These are phyloP conservation scores for Tetrastigma voinierianum DNA, from an alignment of 164 flowering plant genomes.

Conservation along the genomic window DNA sequence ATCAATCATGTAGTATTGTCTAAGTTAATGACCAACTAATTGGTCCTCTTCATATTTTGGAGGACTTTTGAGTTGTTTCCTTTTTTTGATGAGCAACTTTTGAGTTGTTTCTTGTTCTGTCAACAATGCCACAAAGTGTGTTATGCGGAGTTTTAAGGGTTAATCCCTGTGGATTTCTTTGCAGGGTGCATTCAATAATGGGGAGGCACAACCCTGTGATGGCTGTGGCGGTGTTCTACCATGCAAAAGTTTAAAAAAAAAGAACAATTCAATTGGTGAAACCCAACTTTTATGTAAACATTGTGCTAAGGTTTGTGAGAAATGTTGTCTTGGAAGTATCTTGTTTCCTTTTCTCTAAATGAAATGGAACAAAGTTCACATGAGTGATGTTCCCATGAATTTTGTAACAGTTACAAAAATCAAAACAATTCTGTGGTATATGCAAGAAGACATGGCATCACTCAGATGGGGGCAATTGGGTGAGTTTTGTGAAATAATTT, in stretches of 20 bases:
- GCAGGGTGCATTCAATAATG: slow-evolving; percentile 38
- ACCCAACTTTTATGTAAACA: slow-evolving; percentile 56
- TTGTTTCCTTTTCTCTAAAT: not conserved
- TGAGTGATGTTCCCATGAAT: slow-evolving; percentile 1
- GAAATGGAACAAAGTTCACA: not conserved
- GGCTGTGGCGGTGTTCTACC: slow-evolving; percentile 63
- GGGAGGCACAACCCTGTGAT: slow-evolving; percentile 39
- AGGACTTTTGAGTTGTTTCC: not conserved
- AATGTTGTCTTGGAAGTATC: not conserved
- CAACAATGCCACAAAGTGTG: not conserved
- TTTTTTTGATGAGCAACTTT: no score
- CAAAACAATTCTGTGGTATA: slow-evolving; percentile 90
- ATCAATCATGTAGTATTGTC: no score
- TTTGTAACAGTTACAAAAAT: slow-evolving; percentile 58
- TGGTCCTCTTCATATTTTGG: no score
- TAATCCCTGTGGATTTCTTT: slow-evolving; percentile 2
- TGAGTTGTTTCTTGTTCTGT: not conserved
- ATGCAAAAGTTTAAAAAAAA: slow-evolving; percentile 42
- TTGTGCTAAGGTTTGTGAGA: slow-evolving; percentile 65
- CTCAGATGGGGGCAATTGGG: slow-evolving; percentile 92
- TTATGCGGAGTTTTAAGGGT: not conserved
- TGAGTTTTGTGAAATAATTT: slow-evolving; percentile 33
- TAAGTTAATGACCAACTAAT: no score
- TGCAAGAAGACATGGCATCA: slow-evolving; percentile 94
- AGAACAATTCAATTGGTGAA: slow-evolving; percentile 26